These are phyloP conservation scores for Asterella californica DNA, from an alignment of 225 moss, liverwort and hornwort species.

Conservation along the genomic window DNA sequence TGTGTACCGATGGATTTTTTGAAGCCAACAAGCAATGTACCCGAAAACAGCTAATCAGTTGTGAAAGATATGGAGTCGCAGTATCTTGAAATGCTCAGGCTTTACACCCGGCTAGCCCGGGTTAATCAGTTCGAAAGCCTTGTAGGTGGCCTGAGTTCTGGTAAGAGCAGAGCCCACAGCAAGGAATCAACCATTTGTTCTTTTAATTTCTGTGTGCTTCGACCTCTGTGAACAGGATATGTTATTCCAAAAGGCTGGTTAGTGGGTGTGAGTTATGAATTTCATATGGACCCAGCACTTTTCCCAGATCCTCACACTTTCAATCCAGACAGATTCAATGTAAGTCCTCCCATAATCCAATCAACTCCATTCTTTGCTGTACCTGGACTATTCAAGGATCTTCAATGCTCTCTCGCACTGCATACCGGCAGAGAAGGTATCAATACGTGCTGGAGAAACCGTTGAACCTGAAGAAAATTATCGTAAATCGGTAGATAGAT, in stretches of 20 bases:
- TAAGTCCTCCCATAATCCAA: background rate
- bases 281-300: background rate
- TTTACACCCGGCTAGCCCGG: background rate
- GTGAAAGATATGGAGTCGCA: no score
- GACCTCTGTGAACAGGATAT: background rate
- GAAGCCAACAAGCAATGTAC: no score
- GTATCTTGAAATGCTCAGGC: background rate
- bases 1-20: no score
- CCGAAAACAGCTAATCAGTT: no score
- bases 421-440: no score
- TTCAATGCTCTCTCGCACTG: no score
- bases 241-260: background rate
- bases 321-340: conserved; percentile 21
- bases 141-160: background rate
- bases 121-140: background rate
- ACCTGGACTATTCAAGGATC: no score
- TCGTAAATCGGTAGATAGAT: background rate
- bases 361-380: no score
- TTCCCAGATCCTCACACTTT: conserved; percentile 11
- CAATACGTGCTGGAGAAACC: background rate
- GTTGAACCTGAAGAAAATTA: background rate
- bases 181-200: background rate
- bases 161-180: background rate
- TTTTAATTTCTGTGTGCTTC: background rate
- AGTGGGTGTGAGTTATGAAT: background rate